Evolutionary conservation across 108 stramenopile genomes (phyloP), one percentile per base, ranked within the genome.

Genomic region (Phaeodactylum tricornutum): DNA sequence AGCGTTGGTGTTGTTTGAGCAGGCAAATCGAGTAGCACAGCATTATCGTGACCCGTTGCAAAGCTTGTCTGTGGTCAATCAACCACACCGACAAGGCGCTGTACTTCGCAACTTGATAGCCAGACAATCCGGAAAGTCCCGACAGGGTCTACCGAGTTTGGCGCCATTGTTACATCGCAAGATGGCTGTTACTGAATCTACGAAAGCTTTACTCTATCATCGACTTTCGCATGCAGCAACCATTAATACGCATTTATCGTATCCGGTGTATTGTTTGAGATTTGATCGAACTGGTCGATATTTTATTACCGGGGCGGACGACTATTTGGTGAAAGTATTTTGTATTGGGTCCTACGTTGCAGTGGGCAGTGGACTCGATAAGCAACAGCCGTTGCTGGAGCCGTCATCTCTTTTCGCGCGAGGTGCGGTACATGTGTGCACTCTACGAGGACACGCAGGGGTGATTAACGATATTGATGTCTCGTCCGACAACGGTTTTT

Each of bases 271-370:
- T 53, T 92, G 88, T 59, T 51, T 89, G 6, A 75, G 71, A 33
- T 93, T 93, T 50, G 96, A 97, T 75, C 52, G 49, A 26, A 86
- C 89, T 4, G 94, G 93, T 5, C 67, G 84, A 29, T 97, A 84
- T 53, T 84, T 94, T 54, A 59, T 95, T 17, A 94, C 94, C 4
- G 96, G 96, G n/a, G 86, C 94, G 7, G 94, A 95, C 51, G 96
- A 97, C 50, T 76, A 73, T 31, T 71, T 97, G 12, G 80, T 90
- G 31, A 95, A 94, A 66, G 50, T 93, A 22, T 97, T 93, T 70
- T 75, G 66, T 53, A 49, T 89, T 29, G 73, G 72, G 21, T 63
- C 70, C 5, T 72, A 43, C 6, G 37, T 38, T n/a, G 57, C 50
- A 8, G 33, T 20, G 24, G 34, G 27, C n/a, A 23, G 32, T 1